Percentiles rank a stretch among this genome's conserved stretches.
Evolutionary conservation across 1,284 basidiomycete genomes (phyloP).

Genomic region (Porodaedalea pini): DNA sequence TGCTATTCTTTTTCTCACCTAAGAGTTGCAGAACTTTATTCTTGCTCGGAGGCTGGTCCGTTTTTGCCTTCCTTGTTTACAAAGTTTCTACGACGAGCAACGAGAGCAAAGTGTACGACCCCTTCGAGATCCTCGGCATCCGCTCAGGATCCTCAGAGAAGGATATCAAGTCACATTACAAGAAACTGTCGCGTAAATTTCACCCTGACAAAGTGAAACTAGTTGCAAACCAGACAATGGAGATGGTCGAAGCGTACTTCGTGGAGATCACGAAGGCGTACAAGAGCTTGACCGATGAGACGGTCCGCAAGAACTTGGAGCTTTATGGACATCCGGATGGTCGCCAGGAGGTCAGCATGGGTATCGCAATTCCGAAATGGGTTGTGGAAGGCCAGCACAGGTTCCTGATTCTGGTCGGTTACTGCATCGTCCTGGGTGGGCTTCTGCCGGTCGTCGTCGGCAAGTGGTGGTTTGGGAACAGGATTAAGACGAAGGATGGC

Average conservation of each 20-base stretch:
- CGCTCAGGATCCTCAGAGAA: conserved; percentile 69
- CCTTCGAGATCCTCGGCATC: conserved; percentile 92
- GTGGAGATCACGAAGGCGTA: conserved; percentile 98
- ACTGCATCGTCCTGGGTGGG: conserved; percentile 86
- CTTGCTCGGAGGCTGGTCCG: conserved; percentile 71
- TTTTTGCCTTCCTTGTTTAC: conserved; percentile 68
- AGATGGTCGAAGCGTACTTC: conserved; percentile 86
- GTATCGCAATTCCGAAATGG: conserved; percentile 95
- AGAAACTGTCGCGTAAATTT: conserved; percentile 86
- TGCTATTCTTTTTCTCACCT: background rate
- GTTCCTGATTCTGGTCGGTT: conserved; percentile 85
- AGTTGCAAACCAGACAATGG: conserved; percentile 80
- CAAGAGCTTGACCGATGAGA: conserved; percentile 95
- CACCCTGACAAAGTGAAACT: conserved; percentile 97
- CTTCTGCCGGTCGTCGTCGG: conserved; percentile 87
- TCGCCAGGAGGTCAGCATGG: conserved; percentile 90
- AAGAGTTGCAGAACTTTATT: conserved; percentile 43
- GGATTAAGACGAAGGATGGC: conserved; percentile 90
- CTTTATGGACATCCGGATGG: conserved; percentile 96
- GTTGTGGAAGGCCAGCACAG: conserved; percentile 92
- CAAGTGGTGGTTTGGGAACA: conserved; percentile 97
- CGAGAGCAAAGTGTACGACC: conserved; percentile 83
- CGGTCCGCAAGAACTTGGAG: conserved; percentile 88
- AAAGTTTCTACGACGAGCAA: conserved; percentile 57
- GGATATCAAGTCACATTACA: conserved; percentile 96